Evolutionary conservation across 805 yeast genomes (phyloP).

Genomic region (Pichia gijzeniarum): DNA sequence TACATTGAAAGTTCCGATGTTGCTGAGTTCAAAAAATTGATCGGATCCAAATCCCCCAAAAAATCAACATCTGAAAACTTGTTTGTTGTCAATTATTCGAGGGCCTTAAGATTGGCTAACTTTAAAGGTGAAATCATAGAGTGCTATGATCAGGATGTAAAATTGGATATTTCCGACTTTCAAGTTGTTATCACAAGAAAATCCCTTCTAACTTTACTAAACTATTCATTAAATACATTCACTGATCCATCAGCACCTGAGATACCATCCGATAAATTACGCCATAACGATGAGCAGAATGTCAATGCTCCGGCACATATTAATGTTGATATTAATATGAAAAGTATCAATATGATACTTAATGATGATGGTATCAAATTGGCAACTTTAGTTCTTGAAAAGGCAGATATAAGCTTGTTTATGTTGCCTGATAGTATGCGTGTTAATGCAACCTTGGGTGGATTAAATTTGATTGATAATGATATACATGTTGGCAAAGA

Average conservation of each 20-base stretch:
- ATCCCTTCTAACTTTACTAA: conserved; percentile 69
- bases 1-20: conserved; percentile 58
- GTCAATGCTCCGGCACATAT: conserved; percentile 66
- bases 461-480: conserved; percentile 71
- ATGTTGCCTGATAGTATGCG: conserved; percentile 74
- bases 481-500: conserved; percentile 47
- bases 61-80: conserved; percentile 37
- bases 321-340: conserved; percentile 59
- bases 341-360: conserved; percentile 65
- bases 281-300: conserved; percentile 57
- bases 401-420: conserved; percentile 61
- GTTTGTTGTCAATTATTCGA: conserved; percentile 51
- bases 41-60: conserved; percentile 44
- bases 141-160: conserved; percentile 70
- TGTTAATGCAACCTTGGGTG: conserved; percentile 68
- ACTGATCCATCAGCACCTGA: conserved; percentile 72
- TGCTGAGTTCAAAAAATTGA: conserved; percentile 57
- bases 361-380: conserved; percentile 79
- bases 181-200: conserved; percentile 69
- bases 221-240: conserved; percentile 79
- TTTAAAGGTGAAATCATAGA: conserved; percentile 50
- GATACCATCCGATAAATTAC: conserved; percentile 62
- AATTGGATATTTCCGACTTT: conserved; percentile 70
- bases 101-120: conserved; percentile 54
- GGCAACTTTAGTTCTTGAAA: conserved; percentile 70